Evolutionary conservation across 2,329 filamentous ascomycete genomes (phyloP).

Genomic region (Stenocarpella maydis): DNA sequence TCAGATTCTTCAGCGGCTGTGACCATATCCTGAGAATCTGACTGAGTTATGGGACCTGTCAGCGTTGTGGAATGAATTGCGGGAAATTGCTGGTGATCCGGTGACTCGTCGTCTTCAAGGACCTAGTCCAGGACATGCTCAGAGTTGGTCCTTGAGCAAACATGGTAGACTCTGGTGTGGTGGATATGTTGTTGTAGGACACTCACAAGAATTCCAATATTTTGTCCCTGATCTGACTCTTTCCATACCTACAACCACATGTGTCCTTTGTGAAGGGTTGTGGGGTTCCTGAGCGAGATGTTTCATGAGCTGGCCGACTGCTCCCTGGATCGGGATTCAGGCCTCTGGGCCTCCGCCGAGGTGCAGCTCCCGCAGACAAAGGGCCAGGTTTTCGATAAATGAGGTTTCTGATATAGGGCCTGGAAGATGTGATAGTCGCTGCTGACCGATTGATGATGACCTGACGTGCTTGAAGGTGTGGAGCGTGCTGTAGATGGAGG

Average conservation of each 20-base stretch:
- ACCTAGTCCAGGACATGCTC: neutral
- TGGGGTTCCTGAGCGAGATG: neutral
- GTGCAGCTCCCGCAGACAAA: neutral
- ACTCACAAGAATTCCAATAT: neutral
- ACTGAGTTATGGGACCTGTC: neutral
- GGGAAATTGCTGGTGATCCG: neutral
- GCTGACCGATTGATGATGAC: neutral
- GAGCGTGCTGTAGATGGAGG: neutral
- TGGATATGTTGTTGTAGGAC: neutral
- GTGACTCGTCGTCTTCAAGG: neutral
- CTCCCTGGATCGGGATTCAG: neutral
- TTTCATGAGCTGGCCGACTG: slow-evolving; percentile 14
- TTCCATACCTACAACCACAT: neutral
- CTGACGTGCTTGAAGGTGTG: slow-evolving; percentile 4
- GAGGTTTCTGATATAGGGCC: neutral
- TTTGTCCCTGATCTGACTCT: neutral
- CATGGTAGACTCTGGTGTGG: neutral
- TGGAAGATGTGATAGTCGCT: neutral
- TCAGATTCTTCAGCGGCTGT: neutral
- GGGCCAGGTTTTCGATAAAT: too few relatives aligned
- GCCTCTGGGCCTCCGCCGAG: neutral
- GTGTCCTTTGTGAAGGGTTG: neutral
- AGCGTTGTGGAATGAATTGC: neutral
- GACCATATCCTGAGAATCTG: neutral
- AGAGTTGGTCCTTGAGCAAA: neutral